Percentiles rank a stretch among this genome's conserved stretches.
Conservation (phyloP, 163 green algal genomes). For the Scenedesmus sp. region DNA sequence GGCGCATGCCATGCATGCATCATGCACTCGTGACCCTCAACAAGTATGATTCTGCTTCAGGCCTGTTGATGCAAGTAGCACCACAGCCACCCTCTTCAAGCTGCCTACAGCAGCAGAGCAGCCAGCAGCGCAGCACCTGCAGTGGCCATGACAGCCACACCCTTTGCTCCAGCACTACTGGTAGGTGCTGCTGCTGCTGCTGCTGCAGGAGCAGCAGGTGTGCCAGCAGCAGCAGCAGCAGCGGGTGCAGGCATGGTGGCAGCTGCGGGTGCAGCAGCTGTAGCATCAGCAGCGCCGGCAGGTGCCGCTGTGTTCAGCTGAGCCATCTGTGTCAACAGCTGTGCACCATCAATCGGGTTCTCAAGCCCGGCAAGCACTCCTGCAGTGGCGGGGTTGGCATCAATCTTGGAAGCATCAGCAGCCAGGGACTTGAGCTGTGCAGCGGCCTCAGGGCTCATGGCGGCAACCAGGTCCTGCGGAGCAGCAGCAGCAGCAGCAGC, state of each 20-base stretch:
- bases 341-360: background rate
- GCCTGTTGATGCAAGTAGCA: background rate
- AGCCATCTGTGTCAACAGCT: background rate
- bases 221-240: background rate
- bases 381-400: background rate
- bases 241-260: background rate
- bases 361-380: background rate
- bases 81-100: background rate
- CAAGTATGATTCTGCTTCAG: no score
- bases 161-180: background rate
- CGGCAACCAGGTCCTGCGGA: background rate
- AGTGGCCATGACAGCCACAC: background rate
- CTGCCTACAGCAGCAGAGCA: background rate
- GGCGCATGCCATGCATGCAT: no score
- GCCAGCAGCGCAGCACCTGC: conserved; percentile 11
- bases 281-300: background rate
- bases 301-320: background rate
- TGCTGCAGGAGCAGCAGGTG: background rate
- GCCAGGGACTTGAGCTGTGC: background rate
- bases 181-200: background rate
- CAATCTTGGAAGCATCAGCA: background rate
- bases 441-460: background rate
- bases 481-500: background rate
- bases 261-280: background rate
- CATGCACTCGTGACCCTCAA: no score